phyloP scores from a whole-genome alignment of 257 asterid species.

The Solanum gandarillasii region DNA sequence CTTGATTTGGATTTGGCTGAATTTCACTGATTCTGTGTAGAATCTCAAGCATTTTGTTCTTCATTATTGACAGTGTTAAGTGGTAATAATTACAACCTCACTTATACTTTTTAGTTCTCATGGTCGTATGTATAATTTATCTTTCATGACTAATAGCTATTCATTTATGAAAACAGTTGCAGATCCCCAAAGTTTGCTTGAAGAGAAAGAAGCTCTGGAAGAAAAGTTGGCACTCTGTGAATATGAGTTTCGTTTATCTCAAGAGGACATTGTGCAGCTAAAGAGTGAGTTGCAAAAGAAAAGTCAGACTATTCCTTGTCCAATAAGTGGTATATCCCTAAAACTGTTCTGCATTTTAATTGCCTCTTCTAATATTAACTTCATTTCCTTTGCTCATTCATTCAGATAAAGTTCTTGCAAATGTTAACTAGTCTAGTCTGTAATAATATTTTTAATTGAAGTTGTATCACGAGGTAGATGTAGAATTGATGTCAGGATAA shows the following conservation, averaged over 20 bases:
- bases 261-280: slow-evolving; percentile 71
- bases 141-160: not conserved
- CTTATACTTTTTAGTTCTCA: not conserved
- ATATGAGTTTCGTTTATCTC: slow-evolving; percentile 94
- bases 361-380: not conserved
- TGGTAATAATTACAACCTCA: not conserved
- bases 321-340: slow-evolving; percentile 31
- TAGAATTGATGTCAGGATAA: not conserved
- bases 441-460: not conserved
- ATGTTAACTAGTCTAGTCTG: not conserved
- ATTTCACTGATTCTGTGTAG: not conserved
- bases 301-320: slow-evolving; percentile 34
- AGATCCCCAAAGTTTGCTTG: slow-evolving; percentile 85
- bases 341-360: slow-evolving; percentile 1
- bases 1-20: not conserved
- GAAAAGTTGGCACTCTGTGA: slow-evolving; percentile 84
- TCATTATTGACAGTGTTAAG: not conserved
- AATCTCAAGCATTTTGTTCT: not conserved
- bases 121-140: not conserved
- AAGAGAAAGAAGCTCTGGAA: slow-evolving; percentile 76
- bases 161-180: slow-evolving; percentile 49
- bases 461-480: not conserved
- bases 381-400: not conserved
- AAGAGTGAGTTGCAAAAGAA: slow-evolving; percentile 65
- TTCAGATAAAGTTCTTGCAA: not conserved